A percentile compares a stretch with the other conserved stretches of the same genome.
Evolutionary conservation across 1,284 basidiomycete genomes (phyloP).

Genomic region (Trichosporon ovoides): DNA sequence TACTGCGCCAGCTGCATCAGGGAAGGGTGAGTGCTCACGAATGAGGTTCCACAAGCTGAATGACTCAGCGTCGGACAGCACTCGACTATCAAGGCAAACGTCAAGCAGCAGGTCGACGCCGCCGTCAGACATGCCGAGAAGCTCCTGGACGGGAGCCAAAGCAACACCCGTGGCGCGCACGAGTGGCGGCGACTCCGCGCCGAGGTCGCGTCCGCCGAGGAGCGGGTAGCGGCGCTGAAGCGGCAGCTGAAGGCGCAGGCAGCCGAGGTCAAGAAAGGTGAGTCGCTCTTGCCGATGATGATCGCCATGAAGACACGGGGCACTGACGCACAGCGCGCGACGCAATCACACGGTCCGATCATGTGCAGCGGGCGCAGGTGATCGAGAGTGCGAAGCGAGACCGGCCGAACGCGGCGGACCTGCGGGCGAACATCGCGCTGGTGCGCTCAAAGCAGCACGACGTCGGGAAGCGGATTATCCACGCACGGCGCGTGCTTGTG

Average conservation of each 20-base stretch:
- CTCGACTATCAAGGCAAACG: conserved; percentile 11
- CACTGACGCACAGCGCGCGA: conserved; percentile 11
- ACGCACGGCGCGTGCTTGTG: conserved; percentile 37
- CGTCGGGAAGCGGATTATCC: conserved; percentile 26
- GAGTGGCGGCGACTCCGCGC: conserved; percentile 36
- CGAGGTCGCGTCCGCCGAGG: conserved; percentile 26
- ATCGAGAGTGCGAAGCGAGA: conserved; percentile 8
- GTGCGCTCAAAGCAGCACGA: conserved; percentile 24
- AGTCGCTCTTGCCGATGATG: conserved; percentile 1
- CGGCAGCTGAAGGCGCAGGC: conserved; percentile 12
- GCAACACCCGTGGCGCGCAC: conserved; percentile 2
- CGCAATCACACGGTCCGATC: neutral
- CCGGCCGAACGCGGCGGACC: conserved; percentile 6
- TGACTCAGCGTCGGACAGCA: conserved; percentile 19
- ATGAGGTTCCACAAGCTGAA: neutral
- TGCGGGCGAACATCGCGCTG: conserved; percentile 11
- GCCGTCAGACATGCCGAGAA: conserved; percentile 16
- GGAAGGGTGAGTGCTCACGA: conserved; percentile 27
- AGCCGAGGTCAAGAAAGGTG: conserved; percentile 16
- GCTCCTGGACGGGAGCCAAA: conserved; percentile 16
- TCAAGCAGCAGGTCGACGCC: conserved; percentile 15
- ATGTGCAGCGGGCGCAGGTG: neutral
- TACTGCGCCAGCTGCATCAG: conserved; percentile 34
- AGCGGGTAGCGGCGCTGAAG: conserved; percentile 21
- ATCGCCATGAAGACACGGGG: neutral